These are phyloP conservation scores for Vicia villosa DNA, from an alignment of 306 rosid species.

Conservation along the genomic window DNA sequence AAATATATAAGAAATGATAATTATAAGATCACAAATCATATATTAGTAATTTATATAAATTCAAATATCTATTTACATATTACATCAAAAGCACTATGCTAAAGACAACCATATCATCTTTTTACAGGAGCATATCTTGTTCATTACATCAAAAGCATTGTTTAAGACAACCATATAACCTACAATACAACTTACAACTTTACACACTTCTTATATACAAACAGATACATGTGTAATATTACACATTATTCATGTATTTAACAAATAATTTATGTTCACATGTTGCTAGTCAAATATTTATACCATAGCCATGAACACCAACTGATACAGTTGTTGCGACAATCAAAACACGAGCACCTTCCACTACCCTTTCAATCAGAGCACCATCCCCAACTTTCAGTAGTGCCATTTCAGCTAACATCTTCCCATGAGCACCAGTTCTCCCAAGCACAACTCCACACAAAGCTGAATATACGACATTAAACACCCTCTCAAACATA, in stretches of 20 bases:
- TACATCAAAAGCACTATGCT: slow-evolving; percentile 42
- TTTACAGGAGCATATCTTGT: neutral
- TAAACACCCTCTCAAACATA: slow-evolving; percentile 77
- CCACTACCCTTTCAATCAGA: slow-evolving; percentile 59
- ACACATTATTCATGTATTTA: slow-evolving; percentile 26
- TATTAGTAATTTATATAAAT: too few species aligned
- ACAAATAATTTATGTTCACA: slow-evolving; percentile 37
- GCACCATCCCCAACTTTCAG: slow-evolving; percentile 71
- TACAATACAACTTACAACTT: slow-evolving; percentile 39
- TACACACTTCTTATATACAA: slow-evolving; percentile 50
- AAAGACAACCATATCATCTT: slow-evolving; percentile 19
- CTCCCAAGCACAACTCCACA: slow-evolving; percentile 87
- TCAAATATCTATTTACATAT: slow-evolving; percentile 31
- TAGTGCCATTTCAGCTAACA: slow-evolving; percentile 69
- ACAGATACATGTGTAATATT: slow-evolving; percentile 30
- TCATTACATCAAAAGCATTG: slow-evolving; percentile 36
- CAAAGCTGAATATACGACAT: slow-evolving; percentile 60
- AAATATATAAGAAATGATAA: too few species aligned
- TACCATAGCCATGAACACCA: slow-evolving; percentile 88
- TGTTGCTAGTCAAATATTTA: slow-evolving; percentile 46
- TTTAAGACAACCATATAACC: slow-evolving; percentile 26
- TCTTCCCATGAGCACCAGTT: slow-evolving; percentile 62
- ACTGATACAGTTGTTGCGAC: slow-evolving; percentile 73
- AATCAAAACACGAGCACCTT: slow-evolving; percentile 76
- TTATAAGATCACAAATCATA: too few species aligned